Base-by-base conservation (phyloP, 2,329 filamentous ascomycete species). In the Botrytis byssoidea region DNA sequence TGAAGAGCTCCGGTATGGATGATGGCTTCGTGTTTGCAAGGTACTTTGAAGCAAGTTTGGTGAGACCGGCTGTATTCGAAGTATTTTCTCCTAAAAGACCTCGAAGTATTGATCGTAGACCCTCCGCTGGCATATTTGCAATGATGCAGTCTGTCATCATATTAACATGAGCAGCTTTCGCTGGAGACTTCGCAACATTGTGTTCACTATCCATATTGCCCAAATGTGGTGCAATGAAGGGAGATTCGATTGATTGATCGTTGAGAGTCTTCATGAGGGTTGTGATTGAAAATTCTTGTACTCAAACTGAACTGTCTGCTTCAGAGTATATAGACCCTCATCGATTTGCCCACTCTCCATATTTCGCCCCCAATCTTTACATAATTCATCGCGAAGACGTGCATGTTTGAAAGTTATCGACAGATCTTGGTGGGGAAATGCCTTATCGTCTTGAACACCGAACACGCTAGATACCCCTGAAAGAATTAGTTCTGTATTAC, bases 101-200 rank as follows among this genome's bases (percentile, higher is more conserved):
- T 72, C 83, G 78, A 70, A 85, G 76, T 8, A 85, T 79, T 10
- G 80, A 79, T 4, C 84, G 82, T 25, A 85, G 75, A 8, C 81
- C 83, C n/a, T 83, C 83, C 1, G 79, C 76, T 1, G 83, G 80
- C 37, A 85, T 74, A 64, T 83, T 85, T n/a, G 81, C 82, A 70
- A 85, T 83, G 73, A 85, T 81, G 6, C 82, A 84, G 73, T 85
- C 84, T 3, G 82, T 83, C 84, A 85, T 85, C 82, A 85, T 83
- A 70, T 85, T 85, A 75, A 85, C 83, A 76, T 85, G 84, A 40
- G 83, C 82, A 25, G 76, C 76, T 59, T 79, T 79, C n/a, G 76
- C 76, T 16, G 71, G 63, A 37, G 20, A 66, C 12, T 66, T 44
- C 20, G 25, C n/a, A 71, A 22, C 51, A 20, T 72, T 25, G 22